phyloP scores from a whole-genome alignment of 2,329 filamentous ascomycete genomes.

The Diaporthe nobilis region DNA sequence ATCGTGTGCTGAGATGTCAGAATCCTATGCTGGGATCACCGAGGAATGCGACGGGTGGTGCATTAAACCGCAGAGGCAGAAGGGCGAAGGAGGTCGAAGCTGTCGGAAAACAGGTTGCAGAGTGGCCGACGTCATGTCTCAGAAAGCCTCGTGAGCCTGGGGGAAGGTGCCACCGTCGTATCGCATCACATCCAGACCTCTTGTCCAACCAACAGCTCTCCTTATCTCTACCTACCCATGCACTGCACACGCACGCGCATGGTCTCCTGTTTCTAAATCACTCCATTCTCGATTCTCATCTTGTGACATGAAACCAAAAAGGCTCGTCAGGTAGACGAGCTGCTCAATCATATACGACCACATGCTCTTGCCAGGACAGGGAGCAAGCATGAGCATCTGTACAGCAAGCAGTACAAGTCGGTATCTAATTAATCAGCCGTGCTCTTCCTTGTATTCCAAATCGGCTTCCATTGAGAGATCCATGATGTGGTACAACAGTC shows the following conservation, averaged over 20 bases:
- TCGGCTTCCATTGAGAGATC: background rate
- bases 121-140: conserved; percentile 36
- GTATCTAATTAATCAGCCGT: background rate
- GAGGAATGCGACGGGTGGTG: background rate
- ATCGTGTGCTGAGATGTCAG: background rate
- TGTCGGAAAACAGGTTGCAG: conserved; percentile 17
- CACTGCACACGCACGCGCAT: background rate
- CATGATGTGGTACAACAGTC: background rate
- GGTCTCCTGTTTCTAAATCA: background rate
- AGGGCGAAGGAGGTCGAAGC: conserved; percentile 21
- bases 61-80: background rate
- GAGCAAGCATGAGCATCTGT: background rate
- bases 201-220: background rate
- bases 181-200: background rate
- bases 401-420: background rate
- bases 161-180: conserved; percentile 4
- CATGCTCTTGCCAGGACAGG: background rate
- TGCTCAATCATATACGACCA: background rate
- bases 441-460: background rate
- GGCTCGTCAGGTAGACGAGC: background rate
- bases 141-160: background rate
- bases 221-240: conserved; percentile 4
- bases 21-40: background rate
- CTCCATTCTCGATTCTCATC: background rate
- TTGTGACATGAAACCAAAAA: background rate